Percentiles rank a stretch among this genome's conserved stretches.
Conservation (phyloP, 78 protist species). For the Chrysochromulina tobinii region DNA sequence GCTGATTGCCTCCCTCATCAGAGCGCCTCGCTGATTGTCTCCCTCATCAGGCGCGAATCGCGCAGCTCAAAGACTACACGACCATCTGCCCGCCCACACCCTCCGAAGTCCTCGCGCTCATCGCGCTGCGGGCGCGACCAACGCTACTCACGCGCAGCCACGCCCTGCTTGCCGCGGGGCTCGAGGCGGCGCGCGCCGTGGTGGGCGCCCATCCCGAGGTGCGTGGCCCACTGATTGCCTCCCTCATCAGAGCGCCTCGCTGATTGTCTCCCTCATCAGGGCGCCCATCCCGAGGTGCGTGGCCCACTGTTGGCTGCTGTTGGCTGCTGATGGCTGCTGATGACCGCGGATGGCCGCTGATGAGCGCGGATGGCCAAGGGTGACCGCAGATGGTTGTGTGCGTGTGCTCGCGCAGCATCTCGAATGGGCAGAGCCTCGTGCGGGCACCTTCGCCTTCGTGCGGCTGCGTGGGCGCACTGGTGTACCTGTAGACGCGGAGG, state of each 20-base stretch:
- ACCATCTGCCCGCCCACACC: constrained; percentile 11
- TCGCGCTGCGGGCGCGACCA: background rate
- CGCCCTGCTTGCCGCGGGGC: background rate
- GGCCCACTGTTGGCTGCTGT: too few species aligned
- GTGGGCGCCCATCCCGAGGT: background rate
- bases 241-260: too few species aligned
- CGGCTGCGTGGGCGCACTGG: background rate
- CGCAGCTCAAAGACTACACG: background rate
- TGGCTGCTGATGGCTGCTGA: too few species aligned
- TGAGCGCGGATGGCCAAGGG: too few species aligned
- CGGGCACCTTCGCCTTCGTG: background rate
- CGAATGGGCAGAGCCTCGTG: background rate
- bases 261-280: too few species aligned
- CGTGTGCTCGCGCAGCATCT: too few species aligned
- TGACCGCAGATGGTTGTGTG: too few species aligned
- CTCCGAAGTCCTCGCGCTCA: background rate
- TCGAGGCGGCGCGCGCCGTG: background rate
- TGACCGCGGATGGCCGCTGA: too few species aligned
- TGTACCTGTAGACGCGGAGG: background rate
- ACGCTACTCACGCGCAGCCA: background rate
- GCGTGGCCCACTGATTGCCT: too few species aligned
- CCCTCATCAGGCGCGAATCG: background rate
- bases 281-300: too few species aligned
- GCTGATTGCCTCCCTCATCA: too few species aligned
- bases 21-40: too few species aligned